A percentile compares a stretch with the other conserved stretches of the same genome.
Conservation (phyloP, 176 grass and related monocot genomes). For the Luzula sylvatica region DNA sequence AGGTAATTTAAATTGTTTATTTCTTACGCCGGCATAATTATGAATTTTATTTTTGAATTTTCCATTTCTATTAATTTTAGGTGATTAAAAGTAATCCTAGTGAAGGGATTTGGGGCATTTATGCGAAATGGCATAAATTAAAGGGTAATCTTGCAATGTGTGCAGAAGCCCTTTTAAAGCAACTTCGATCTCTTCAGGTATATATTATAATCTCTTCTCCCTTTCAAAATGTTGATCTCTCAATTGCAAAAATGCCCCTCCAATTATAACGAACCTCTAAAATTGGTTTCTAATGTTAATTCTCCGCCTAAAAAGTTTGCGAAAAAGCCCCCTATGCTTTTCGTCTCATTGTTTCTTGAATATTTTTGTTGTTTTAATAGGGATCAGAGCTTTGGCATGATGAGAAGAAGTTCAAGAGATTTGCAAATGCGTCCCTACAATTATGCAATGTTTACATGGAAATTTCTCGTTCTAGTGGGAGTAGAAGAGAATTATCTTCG, state of each 20-base stretch:
- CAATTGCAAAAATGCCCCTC: neutral
- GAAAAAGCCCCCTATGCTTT: neutral
- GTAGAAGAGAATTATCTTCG: constrained; percentile 40
- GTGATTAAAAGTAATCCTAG: constrained; percentile 44
- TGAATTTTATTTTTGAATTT: neutral
- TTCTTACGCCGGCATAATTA: neutral
- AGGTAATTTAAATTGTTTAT: constrained; percentile 36
- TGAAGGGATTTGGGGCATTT: constrained; percentile 66
- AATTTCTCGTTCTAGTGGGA: constrained; percentile 60
- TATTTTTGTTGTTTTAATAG: constrained; percentile 25
- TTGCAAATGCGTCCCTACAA: constrained; percentile 60
- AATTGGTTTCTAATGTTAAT: no score
- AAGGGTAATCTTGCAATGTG: constrained; percentile 72
- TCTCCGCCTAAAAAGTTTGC: no score
- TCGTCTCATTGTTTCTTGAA: neutral
- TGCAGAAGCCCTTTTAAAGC: constrained; percentile 72
- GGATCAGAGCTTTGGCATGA: constrained; percentile 79
- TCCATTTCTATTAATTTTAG: constrained; percentile 10
- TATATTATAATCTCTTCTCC: neutral
- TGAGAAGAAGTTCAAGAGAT: constrained; percentile 51
- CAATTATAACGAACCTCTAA: no score
- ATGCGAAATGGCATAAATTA: constrained; percentile 71
- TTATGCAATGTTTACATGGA: constrained; percentile 73
- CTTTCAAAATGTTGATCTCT: no score
- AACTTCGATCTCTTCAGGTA: constrained; percentile 91